Evolutionary conservation across 495 filamentous ascomycete genomes (phyloP).

Genomic region (Pyrenula massariospora): DNA sequence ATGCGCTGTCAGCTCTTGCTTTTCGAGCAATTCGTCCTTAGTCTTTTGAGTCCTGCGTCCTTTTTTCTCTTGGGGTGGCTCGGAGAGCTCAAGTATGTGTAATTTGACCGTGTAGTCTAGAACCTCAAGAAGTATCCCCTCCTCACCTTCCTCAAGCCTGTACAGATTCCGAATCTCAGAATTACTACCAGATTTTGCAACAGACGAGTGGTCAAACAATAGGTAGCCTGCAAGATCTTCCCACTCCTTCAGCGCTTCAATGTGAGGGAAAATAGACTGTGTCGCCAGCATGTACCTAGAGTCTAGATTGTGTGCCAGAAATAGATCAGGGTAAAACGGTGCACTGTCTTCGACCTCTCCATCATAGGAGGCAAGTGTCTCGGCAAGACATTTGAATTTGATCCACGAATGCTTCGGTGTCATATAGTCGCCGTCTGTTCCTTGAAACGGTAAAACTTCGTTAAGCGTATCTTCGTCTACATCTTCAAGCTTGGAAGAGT

Average conservation of each 20-base stretch:
- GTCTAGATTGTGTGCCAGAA: slow-evolving; percentile 33
- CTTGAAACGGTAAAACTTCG: slow-evolving; percentile 48
- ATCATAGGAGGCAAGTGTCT: slow-evolving; percentile 73
- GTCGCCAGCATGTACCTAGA: slow-evolving; percentile 79
- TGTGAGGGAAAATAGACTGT: slow-evolving; percentile 68
- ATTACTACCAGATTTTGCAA: slow-evolving; percentile 32
- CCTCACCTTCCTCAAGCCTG: slow-evolving; percentile 65
- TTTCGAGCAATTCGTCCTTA: slow-evolving; percentile 47
- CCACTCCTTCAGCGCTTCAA: slow-evolving; percentile 74
- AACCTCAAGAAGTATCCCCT: slow-evolving; percentile 75
- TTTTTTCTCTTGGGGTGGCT: slow-evolving; percentile 33
- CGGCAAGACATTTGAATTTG: slow-evolving; percentile 77
- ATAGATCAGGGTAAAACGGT: slow-evolving; percentile 25
- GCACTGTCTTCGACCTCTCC: slow-evolving; percentile 34
- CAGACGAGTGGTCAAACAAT: slow-evolving; percentile 74
- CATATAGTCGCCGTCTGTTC: slow-evolving; percentile 58
- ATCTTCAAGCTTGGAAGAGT: slow-evolving; percentile 69
- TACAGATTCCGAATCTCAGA: slow-evolving; percentile 54
- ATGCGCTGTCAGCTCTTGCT: slow-evolving; percentile 61
- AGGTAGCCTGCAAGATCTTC: slow-evolving; percentile 81
- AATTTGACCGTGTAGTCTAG: slow-evolving; percentile 67
- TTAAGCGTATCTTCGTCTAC: slow-evolving; percentile 68
- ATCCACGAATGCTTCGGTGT: slow-evolving; percentile 74
- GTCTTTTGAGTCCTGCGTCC: slow-evolving; percentile 52
- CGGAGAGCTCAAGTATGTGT: slow-evolving; percentile 42